A percentile compares a stretch with the other conserved stretches of the same genome.
Evolutionary conservation across 495 filamentous ascomycete species (phyloP).

Genomic region (Cairneyella variabilis): DNA sequence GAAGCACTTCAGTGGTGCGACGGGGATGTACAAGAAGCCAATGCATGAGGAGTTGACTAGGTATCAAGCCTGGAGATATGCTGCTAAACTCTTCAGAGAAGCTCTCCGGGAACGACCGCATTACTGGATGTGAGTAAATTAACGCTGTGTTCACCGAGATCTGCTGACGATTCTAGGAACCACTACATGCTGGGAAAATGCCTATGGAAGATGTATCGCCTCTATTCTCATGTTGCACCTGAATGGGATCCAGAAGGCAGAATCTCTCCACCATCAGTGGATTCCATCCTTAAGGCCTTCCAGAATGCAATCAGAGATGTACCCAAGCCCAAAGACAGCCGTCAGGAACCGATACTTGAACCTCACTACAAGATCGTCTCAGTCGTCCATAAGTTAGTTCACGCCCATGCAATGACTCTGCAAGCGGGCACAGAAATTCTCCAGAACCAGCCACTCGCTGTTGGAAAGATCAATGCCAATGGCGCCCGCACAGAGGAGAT

Average conservation of each 20-base stretch:
- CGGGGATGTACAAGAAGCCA: constrained; percentile 68
- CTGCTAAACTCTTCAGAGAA: constrained; percentile 70
- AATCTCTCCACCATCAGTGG: constrained; percentile 41
- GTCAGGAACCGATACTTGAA: constrained; percentile 82
- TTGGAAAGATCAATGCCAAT: constrained; percentile 18
- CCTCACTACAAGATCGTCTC: constrained; percentile 95
- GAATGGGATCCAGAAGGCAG: constrained; percentile 42
- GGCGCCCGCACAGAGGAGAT: too few relatives aligned
- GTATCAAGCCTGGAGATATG: constrained; percentile 85
- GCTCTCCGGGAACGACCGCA: constrained; percentile 72
- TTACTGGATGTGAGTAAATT: constrained; percentile 71
- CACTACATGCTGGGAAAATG: constrained; percentile 93
- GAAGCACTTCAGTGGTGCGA: constrained; percentile 67
- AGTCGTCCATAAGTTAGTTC: constrained; percentile 77
- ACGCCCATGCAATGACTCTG: constrained; percentile 32
- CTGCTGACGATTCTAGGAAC: constrained; percentile 47
- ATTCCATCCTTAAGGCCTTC: constrained; percentile 64
- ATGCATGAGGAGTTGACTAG: constrained; percentile 69
- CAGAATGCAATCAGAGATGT: constrained; percentile 71
- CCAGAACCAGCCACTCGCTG: constrained; percentile 22
- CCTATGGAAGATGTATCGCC: constrained; percentile 87
- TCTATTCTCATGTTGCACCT: constrained; percentile 51
- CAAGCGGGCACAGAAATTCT: constrained; percentile 24
- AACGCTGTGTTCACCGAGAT: background rate
- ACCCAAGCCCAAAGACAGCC: constrained; percentile 74